Evolutionary conservation across 805 yeast species (phyloP).

Genomic region (Kluyveromyces siamensis): DNA sequence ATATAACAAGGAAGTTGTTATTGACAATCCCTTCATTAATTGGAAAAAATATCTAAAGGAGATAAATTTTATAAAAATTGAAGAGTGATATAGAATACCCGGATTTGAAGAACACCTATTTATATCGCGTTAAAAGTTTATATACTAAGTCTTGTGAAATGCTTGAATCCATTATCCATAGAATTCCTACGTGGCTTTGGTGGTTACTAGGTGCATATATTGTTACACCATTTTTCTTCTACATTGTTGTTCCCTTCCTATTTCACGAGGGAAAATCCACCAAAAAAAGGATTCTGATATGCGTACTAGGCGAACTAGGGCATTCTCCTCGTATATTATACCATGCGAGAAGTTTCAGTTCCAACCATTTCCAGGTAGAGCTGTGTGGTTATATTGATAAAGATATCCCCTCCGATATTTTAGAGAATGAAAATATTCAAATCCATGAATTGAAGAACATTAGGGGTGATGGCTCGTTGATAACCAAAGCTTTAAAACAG

Average conservation of each 20-base stretch:
- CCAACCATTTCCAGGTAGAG: conserved; percentile 62
- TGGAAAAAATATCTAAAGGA: neutral
- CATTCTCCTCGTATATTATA: conserved; percentile 93
- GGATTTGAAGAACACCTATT: neutral
- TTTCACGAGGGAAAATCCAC: conserved; percentile 27
- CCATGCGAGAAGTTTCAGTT: conserved; percentile 74
- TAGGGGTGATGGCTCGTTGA: neutral
- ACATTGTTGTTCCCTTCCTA: conserved; percentile 28
- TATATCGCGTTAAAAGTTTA: too few species aligned
- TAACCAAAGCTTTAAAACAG: conserved; percentile 1
- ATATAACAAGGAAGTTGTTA: too few species aligned
- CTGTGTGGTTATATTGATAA: conserved; percentile 76
- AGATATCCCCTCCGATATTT: conserved; percentile 40
- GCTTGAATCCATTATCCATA: neutral
- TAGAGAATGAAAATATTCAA: conserved; percentile 42
- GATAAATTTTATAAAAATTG: neutral
- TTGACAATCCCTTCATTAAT: too few species aligned
- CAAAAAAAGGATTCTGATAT: conserved; percentile 54
- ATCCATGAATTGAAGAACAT: conserved; percentile 32
- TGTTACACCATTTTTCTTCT: conserved; percentile 29
- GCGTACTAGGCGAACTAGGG: conserved; percentile 89
- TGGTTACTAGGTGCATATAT: conserved; percentile 38
- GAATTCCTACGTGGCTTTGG: conserved; percentile 8
- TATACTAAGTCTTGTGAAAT: neutral
- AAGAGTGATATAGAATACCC: neutral